These are phyloP conservation scores for Zygosaccharomyces bailii DNA, from an alignment of 805 yeast species.

Conservation along the genomic window DNA sequence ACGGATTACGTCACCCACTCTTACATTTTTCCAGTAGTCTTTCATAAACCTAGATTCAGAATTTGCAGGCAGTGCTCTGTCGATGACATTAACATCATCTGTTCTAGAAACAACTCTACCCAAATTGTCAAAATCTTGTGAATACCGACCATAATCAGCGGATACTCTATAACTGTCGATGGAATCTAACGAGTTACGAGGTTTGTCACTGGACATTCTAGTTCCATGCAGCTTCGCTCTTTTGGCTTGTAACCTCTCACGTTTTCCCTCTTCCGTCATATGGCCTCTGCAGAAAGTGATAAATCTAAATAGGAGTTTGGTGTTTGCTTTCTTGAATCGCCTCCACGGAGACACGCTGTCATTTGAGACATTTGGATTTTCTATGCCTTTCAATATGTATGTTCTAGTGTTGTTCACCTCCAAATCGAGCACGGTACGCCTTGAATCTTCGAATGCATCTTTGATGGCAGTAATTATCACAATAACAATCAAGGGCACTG, in stretches of 20 bases:
- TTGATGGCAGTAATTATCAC: slow-evolving; percentile 70
- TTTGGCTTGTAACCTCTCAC: slow-evolving; percentile 36
- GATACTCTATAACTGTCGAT: slow-evolving; percentile 33
- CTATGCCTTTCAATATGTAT: slow-evolving; percentile 54
- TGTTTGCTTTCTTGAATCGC: slow-evolving; percentile 54
- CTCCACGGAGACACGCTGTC: slow-evolving; percentile 69
- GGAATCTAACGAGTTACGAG: slow-evolving; percentile 41
- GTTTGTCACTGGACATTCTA: slow-evolving; percentile 28
- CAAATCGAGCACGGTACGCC: slow-evolving; percentile 66
- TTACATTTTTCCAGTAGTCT: slow-evolving; percentile 60
- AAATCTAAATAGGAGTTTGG: slow-evolving; percentile 31
- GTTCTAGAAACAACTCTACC: slow-evolving; percentile 61
- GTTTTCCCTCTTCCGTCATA: slow-evolving; percentile 37
- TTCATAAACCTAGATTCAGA: slow-evolving; percentile 36
- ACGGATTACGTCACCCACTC: slow-evolving; percentile 71
- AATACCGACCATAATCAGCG: slow-evolving; percentile 36
- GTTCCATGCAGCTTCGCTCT: slow-evolving; percentile 30
- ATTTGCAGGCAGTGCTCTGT: slow-evolving; percentile 49
- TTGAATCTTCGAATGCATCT: slow-evolving; percentile 78
- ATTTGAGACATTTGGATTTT: slow-evolving; percentile 58
- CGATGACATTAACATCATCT: slow-evolving; percentile 52
- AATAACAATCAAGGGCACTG: slow-evolving; percentile 77
- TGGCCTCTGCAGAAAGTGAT: slow-evolving; percentile 28
- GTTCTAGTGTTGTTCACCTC: slow-evolving; percentile 74
- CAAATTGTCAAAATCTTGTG: slow-evolving; percentile 41